Evolutionary conservation across 2,329 filamentous ascomycete species (phyloP), one percentile per base, ranked within the genome.

Genomic region (Boeremia exigua): DNA sequence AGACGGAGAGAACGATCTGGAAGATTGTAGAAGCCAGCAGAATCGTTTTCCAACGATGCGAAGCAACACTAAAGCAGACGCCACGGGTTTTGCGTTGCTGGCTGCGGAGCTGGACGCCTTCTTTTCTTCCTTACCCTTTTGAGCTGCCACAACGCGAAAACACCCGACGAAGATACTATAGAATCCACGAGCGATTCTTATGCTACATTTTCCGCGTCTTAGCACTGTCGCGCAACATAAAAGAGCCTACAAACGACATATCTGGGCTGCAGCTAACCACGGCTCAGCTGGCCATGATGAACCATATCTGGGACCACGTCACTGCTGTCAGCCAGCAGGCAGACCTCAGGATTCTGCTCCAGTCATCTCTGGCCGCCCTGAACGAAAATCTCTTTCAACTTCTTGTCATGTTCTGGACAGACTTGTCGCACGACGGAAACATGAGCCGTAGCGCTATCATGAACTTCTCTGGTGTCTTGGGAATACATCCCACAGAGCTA

Each of bases 351-450:
- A 29, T 10, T 29, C 6, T 29, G 25, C 54, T 56, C 33, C 17
- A 17, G 14, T 15, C 6, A 38, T 52, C 27, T 17, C n/a, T 28
- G 9, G 49, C 38, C 30, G 23, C 4, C 39, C 3, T 54, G 7
- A 33, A 23, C 34, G 30, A 58, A 32, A 49, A 12, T 28, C 40
- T 58, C 12, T 54, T 58, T 30, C 36, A 54, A 15, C 49, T 58
- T 37, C 50, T 54, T 46, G 23, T 58, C 2, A 50, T 54, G 34
- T 58, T 58, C 55, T 58, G 29, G 55, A 58, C 15, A 36, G 40
- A 58, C 17, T 17, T 53, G 1, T 56, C 33, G 12, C 25, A 15
- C 3, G 47, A 56, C 29, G 27, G 48, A 39, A 52, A 39, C 9
- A 48, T 48, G 38, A 34, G 25, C 29, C 23, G 29, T 30, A 57